Evolutionary conservation across 2,329 filamentous ascomycete genomes (phyloP).

Genomic region (Clarireedia homoeocarpa): DNA sequence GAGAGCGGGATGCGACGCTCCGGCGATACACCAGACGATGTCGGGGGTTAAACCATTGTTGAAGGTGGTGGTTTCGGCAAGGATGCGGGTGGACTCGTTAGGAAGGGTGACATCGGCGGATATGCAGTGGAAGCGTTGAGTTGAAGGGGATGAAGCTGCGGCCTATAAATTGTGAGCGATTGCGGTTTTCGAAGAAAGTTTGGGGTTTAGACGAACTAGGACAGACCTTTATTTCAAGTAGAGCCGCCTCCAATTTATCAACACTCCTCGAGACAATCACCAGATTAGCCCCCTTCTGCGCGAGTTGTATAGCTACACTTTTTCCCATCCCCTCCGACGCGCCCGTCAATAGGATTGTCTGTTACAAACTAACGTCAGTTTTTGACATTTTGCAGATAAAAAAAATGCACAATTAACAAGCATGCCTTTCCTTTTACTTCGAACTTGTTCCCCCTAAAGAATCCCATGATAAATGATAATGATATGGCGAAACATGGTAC

Average conservation of each 20-base stretch:
- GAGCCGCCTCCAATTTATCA: slow-evolving; percentile 62
- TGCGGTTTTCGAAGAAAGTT: background rate
- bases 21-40: slow-evolving; percentile 86
- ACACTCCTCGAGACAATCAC: slow-evolving; percentile 76
- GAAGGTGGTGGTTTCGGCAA: slow-evolving; percentile 69
- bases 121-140: slow-evolving; percentile 77
- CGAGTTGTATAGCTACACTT: slow-evolving; percentile 63
- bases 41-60: slow-evolving; percentile 69
- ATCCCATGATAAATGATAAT: slow-evolving; percentile 48
- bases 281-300: slow-evolving; percentile 77
- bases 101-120: slow-evolving; percentile 70
- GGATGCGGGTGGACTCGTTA: slow-evolving; percentile 60
- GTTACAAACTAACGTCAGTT: slow-evolving; percentile 10
- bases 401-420: slow-evolving; percentile 32
- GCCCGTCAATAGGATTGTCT: slow-evolving; percentile 87
- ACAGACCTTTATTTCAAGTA: slow-evolving; percentile 55
- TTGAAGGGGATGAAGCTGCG: slow-evolving; percentile 53
- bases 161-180: slow-evolving; percentile 36
- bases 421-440: slow-evolving; percentile 78
- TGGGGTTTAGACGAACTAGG: slow-evolving; percentile 9
- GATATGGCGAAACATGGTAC: background rate
- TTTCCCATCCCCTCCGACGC: slow-evolving; percentile 90
- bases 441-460: slow-evolving; percentile 70
- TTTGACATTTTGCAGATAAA: background rate
- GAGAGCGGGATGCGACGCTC: slow-evolving; percentile 63